These are phyloP conservation scores for Amaranthus tricolor DNA, from an alignment of 179 eudicot genomes.

Conservation along the genomic window DNA sequence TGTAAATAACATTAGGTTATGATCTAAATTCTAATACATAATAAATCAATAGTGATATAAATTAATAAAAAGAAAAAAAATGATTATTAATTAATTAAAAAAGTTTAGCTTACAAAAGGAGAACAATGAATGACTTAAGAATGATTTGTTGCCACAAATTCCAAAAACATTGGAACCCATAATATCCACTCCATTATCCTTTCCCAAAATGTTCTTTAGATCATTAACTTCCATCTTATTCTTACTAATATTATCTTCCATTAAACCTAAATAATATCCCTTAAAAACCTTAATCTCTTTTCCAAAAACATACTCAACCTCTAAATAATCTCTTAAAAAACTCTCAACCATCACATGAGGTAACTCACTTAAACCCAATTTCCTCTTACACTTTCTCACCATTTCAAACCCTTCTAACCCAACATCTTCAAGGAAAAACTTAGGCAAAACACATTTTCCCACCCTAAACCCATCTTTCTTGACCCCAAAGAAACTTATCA, in stretches of 20 bases:
- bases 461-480: slow-evolving; percentile 3
- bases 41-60: no score
- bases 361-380: slow-evolving; percentile 20
- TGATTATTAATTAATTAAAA: no score
- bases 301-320: slow-evolving; percentile 23
- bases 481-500: slow-evolving; percentile 20
- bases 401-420: slow-evolving; percentile 27
- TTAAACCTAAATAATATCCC: slow-evolving; percentile 24
- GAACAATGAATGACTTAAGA: not conserved
- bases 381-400: slow-evolving; percentile 22
- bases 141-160: not conserved
- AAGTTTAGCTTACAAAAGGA: not conserved
- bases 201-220: not conserved
- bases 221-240: not conserved
- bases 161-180: not conserved
- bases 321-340: slow-evolving; percentile 22
- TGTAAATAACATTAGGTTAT: no score
- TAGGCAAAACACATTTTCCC: slow-evolving; percentile 28
- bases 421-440: slow-evolving; percentile 28
- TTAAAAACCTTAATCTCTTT: slow-evolving; percentile 18
- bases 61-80: no score
- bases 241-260: not conserved
- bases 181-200: not conserved
- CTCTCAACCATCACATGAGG: slow-evolving; percentile 29
- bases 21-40: no score